These are phyloP conservation scores for Atkinsonella hypoxylon DNA, from an alignment of 2,329 filamentous ascomycete species.

Conservation along the genomic window DNA sequence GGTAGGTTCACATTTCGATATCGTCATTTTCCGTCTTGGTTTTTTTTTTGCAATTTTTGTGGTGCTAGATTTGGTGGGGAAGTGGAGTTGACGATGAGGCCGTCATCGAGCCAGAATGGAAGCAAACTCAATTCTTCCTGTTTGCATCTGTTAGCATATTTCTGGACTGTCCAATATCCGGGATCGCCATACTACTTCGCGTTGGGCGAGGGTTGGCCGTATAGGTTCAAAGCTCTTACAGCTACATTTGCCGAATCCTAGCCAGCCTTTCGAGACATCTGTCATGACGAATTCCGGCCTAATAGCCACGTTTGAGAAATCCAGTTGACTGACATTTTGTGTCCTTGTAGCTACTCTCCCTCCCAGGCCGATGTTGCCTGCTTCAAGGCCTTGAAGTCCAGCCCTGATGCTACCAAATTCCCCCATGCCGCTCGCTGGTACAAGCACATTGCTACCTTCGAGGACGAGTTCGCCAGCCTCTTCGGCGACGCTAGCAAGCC, in stretches of 20 bases:
- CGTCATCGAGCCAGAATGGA: not conserved
- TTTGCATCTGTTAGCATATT: too few relatives aligned
- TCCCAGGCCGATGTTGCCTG: slow-evolving; percentile 92
- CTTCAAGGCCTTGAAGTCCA: slow-evolving; percentile 76
- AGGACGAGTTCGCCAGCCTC: slow-evolving; percentile 83
- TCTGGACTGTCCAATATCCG: too few relatives aligned
- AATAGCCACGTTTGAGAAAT: not conserved
- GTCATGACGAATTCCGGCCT: not conserved
- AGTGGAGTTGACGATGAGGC: not conserved
- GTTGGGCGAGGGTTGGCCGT: too few relatives aligned
- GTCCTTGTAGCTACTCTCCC: slow-evolving; percentile 42
- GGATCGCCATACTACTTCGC: too few relatives aligned
- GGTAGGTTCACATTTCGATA: slow-evolving; percentile 40
- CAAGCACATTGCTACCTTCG: slow-evolving; percentile 92
- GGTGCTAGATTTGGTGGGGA: not conserved
- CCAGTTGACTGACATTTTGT: not conserved
- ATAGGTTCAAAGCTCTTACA: too few relatives aligned
- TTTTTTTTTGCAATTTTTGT: not conserved
- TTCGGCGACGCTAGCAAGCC: slow-evolving; percentile 83
- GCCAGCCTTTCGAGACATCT: too few relatives aligned
- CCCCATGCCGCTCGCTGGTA: slow-evolving; percentile 95
- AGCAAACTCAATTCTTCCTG: too few relatives aligned
- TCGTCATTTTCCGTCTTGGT: not conserved
- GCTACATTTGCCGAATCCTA: too few relatives aligned
- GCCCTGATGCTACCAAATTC: slow-evolving; percentile 76